Conservation (phyloP, 495 filamentous ascomycete genomes). For the Physcia stellaris region DNA sequence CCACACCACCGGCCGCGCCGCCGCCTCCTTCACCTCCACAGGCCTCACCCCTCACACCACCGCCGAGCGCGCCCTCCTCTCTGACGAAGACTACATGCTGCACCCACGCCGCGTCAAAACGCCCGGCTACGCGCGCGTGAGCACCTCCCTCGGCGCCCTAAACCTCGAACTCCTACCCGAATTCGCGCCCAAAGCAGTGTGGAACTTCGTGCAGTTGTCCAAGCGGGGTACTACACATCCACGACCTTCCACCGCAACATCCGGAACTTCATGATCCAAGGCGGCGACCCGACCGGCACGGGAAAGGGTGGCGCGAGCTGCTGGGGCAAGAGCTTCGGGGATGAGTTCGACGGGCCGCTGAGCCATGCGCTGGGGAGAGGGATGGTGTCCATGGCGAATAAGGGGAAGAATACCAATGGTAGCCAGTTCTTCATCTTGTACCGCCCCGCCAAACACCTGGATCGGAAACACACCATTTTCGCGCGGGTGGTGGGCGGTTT, state of each 20-base stretch:
- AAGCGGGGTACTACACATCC: slow-evolving; percentile 77
- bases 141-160: slow-evolving; percentile 66
- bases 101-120: slow-evolving; percentile 74
- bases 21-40: slow-evolving; percentile 89
- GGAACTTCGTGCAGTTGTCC: slow-evolving; percentile 90
- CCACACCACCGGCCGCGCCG: slow-evolving; percentile 84
- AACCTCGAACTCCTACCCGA: slow-evolving; percentile 88
- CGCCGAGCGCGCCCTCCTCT: slow-evolving; percentile 67
- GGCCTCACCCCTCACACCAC: slow-evolving; percentile 85
- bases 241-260: slow-evolving; percentile 87
- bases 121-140: slow-evolving; percentile 82
- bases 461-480: slow-evolving; percentile 95
- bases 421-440: slow-evolving; percentile 95
- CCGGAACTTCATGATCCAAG: slow-evolving; percentile 94
- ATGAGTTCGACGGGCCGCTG: slow-evolving; percentile 83
- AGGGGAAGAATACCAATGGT: slow-evolving; percentile 93
- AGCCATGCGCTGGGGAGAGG: slow-evolving; percentile 69
- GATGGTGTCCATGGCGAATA: slow-evolving; percentile 89
- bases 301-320: slow-evolving; percentile 75
- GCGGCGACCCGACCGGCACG: slow-evolving; percentile 56
- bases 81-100: slow-evolving; percentile 92
- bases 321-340: slow-evolving; percentile 83
- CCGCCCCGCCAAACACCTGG: slow-evolving; percentile 65
- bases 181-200: slow-evolving; percentile 80
- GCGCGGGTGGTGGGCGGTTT: slow-evolving; percentile 67